Percentiles rank a stretch among this genome's conserved stretches.
Evolutionary conservation across 805 yeast species (phyloP).

Genomic region (Ogataea nakhonphanomensis): DNA sequence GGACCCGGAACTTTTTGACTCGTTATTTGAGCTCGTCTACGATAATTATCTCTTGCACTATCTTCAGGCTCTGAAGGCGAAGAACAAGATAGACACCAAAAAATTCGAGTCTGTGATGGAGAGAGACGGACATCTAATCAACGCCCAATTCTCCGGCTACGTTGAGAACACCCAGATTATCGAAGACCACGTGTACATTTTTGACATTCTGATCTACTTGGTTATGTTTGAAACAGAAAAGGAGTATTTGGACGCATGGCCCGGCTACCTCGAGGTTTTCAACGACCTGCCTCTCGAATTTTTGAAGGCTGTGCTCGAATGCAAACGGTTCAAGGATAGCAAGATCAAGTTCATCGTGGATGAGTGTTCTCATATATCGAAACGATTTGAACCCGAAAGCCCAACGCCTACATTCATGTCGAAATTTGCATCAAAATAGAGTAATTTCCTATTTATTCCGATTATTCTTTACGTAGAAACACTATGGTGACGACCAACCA

Average conservation of each 20-base stretch:
- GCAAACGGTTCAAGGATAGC: conserved; percentile 36
- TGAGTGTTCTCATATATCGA: conserved; percentile 23
- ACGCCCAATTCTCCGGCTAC: conserved; percentile 47
- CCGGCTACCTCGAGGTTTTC: conserved; percentile 55
- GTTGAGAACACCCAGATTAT: conserved; percentile 30
- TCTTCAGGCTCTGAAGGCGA: conserved; percentile 25
- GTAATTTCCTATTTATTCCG: background rate
- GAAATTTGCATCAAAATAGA: conserved; percentile 11
- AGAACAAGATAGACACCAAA: conserved; percentile 27
- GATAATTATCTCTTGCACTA: conserved; percentile 39
- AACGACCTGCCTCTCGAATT: conserved; percentile 77
- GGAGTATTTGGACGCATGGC: conserved; percentile 41
- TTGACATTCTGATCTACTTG: conserved; percentile 61
- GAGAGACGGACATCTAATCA: conserved; percentile 57
- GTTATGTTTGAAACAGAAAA: conserved; percentile 43
- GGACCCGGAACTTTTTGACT: conserved; percentile 29
- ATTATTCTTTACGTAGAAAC: conserved; percentile 26
- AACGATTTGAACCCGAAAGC: conserved; percentile 10
- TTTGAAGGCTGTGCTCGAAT: conserved; percentile 57
- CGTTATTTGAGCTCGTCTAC: conserved; percentile 32
- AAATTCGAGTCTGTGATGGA: conserved; percentile 47
- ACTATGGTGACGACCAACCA: conserved; percentile 28
- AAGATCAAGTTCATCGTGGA: conserved; percentile 24
- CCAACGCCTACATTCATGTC: conserved; percentile 20
- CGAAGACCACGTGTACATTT: conserved; percentile 49